Base-by-base conservation (phyloP, 139 green algal genomes). In the Tetraselmis chui region DNA sequence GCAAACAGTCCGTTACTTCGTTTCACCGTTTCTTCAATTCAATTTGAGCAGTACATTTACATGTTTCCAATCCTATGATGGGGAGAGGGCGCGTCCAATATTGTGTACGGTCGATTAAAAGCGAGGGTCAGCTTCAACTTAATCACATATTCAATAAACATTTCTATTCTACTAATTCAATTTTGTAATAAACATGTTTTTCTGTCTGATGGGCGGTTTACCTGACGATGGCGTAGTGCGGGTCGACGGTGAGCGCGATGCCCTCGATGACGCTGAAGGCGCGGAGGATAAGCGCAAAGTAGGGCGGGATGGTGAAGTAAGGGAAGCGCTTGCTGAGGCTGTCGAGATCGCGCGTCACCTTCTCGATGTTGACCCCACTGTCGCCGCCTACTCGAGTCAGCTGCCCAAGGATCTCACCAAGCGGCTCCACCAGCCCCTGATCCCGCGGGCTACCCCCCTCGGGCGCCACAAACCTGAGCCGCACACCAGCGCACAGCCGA, bases 191-290 rank as follows among this genome's bases (percentile, higher is more conserved):
- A n/a, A n/a, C n/a, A n/a, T n/a, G n/a, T n/a, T n/a, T n/a, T n/a
- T n/a, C n/a, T n/a, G n/a, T n/a, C n/a, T n/a, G n/a, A 18, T 5
- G 45, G 45, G 45, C 11, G 45, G 45, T 18, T 5, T 18, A 67
- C 45, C 81, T 89, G 81, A 97, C 92, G 75, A 97, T 97, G 75
- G 92, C 80, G 83, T 96, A 97, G 79, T 90, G 79, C 29, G 91
- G 91, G 86, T 97, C 93, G 29, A 93, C 90, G 0, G 85, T 81
- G 29, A 96, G 88, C 18, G 94, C 94, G 29, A 98, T 95, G 81
- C 95, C 95, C 89, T 99, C 96, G 59, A 99, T 97, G n/a, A 97
- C 92, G 80, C 84, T 91, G 89, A 99, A 99, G 1, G 93, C 92
- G 31, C 96, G 87, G 81, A 98, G 88, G 81, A 98, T 97, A 32